Base-by-base conservation (phyloP, 352 stramenopile species). In the Paralagenidium karlingii region DNA sequence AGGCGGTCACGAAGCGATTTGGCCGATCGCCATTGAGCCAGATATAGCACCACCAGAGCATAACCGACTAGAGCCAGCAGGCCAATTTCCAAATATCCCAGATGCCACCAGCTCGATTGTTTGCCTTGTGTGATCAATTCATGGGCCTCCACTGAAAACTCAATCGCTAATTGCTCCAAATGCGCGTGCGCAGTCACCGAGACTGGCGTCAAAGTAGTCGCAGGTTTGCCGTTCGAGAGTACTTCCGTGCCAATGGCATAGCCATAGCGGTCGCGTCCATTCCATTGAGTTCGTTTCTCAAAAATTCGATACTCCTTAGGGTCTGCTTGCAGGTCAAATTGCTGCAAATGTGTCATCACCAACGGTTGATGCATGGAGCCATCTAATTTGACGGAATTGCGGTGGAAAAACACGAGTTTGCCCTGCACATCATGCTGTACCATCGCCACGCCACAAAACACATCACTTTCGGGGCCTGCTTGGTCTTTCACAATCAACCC, bases 371-470 rank as follows among this genome's bases (percentile, higher is more conserved):
- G 55, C 5, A 51, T 56, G 20, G 64, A 63, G 32, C 77, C 77
- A 36, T 82, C 63, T 20, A 92, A 49, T 58, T 92, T 92, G 47
- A 88, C 80, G 18, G 64, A 79, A 47, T 92, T 89, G 19, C 78
- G 75, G 48, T 92, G 78, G 53, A 89, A 83, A 32, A 92, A 92
- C 10, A 92, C 59, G 24, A 88, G 47, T 40, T 87, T 78, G 41
- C 78, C 78, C 25, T 87, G 63, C 3, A 83, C 59, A 40, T 92
- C 78, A 49, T 92, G 71, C 57, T 92, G 78, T 38, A 92, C 76
- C 73, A 92, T 92, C 1, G 75, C 67, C 10, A 89, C 54, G 1
- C 75, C 78, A 32, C 78, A 92, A 41, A 88, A 92, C 11, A 88
- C 62, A 7, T 36, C 22, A n/a, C n/a, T n/a, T n/a, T n/a, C n/a